phyloP scores from a whole-genome alignment of 108 stramenopile species.

The Schizochytrium sp. region DNA sequence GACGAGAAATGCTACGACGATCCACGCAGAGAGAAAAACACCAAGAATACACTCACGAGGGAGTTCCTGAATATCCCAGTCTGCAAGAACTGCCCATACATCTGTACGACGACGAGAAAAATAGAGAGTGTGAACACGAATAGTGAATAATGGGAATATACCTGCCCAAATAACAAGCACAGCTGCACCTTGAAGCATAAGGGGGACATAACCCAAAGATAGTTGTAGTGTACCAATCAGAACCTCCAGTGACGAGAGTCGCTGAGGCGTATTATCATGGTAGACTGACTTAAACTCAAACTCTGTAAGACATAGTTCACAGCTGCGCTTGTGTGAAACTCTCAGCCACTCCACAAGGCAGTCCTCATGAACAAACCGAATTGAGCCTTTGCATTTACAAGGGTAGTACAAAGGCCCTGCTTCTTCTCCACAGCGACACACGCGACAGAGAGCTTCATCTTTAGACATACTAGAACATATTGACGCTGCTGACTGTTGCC shows the following conservation, averaged over 20 bases:
- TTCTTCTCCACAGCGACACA: conserved; percentile 48
- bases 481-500: no score
- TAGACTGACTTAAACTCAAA: conserved; percentile 88
- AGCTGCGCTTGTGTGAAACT: conserved; percentile 78
- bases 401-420: conserved; percentile 80
- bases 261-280: conserved; percentile 82
- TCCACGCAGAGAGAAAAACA: conserved; percentile 18
- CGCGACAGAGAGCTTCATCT: conserved; percentile 50
- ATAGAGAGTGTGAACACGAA: background rate
- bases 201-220: conserved; percentile 2
- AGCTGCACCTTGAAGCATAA: background rate
- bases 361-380: conserved; percentile 89
- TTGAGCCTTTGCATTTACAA: conserved; percentile 91
- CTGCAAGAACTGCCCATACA: background rate
- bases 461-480: background rate
- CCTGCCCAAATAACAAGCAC: background rate
- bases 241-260: conserved; percentile 79
- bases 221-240: conserved; percentile 67
- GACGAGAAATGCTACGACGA: conserved; percentile 29
- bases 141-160: conserved; percentile 48
- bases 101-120: background rate
- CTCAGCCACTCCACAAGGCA: conserved; percentile 88
- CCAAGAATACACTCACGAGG: background rate
- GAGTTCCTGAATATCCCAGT: background rate
- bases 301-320: conserved; percentile 85